Evolutionary conservation across 2,329 filamentous ascomycete genomes (phyloP), one percentile per base, ranked within the genome.

Genomic region (Fusarium sp.): DNA sequence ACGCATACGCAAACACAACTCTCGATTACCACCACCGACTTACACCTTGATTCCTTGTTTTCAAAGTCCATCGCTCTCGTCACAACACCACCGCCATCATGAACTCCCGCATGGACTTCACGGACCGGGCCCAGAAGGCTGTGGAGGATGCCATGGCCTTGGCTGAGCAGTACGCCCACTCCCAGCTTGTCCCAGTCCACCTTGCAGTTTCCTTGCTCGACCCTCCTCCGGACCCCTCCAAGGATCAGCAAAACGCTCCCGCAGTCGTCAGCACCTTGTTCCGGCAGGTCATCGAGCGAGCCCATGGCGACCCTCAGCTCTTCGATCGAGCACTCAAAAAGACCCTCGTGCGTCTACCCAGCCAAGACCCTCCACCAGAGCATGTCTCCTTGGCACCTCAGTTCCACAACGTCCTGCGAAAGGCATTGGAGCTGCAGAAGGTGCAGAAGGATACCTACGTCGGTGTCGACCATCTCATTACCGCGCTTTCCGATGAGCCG

Each of bases 371-470:
- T 16, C 95, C 97, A 14, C 97, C 97, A 70, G 96, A 98, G 81
- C 91, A 93, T 77, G 92, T 97, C 66, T 92, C 94, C 64, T 91
- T 97, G 78, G 92, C 95, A 13, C 95, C 95, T 1, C 88, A 91
- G 10, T 95, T 98, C 84, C 91, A 92, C 72, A 94, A 93, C 77
- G 90, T 98, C 67, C 88, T 99, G 61, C 91, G 95, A 77, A 91
- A 94, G 76, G 95, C 97, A 3, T 92, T 94, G 82, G 95, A 98
- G 35, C 84, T 99, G 64, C 96, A 97, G 78, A 98, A 97, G 85
- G 95, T 95, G n/a, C 97, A 99, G 80, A 98, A 98, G 80, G 97
- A 99, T 82, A 94, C 92, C 75, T 99, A 92, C 83, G 94, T 99
- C 74, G 97, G 96, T 45, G 92, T 98, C 69, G 97, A 98, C 83